These are phyloP conservation scores for Spirogloea muscicola DNA, from an alignment of 139 green algal genomes.

Conservation along the genomic window DNA sequence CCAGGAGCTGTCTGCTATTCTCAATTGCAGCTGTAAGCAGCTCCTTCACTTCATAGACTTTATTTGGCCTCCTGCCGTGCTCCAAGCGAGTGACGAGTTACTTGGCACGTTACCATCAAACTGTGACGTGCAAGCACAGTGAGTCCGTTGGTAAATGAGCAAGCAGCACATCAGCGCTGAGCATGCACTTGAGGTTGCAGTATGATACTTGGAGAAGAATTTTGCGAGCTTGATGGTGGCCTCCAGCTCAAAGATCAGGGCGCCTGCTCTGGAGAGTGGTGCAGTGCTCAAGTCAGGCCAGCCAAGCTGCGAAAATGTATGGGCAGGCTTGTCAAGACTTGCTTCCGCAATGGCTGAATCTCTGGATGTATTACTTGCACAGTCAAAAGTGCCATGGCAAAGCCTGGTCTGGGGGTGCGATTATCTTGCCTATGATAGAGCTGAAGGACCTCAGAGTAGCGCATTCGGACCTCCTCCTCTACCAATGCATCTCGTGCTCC, in stretches of 20 bases:
- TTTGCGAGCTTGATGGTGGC: slow-evolving; percentile 35
- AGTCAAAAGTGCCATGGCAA: too few species aligned
- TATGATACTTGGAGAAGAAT: slow-evolving; percentile 30
- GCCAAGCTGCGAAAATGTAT: too few species aligned
- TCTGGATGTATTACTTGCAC: too few species aligned
- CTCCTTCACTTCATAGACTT: slow-evolving; percentile 30
- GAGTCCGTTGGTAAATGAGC: too few species aligned
- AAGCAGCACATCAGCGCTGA: not conserved
- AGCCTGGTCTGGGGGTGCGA: too few species aligned
- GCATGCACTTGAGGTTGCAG: not conserved
- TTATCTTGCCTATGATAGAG: slow-evolving; percentile 20
- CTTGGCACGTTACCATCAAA: too few species aligned
- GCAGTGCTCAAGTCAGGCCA: too few species aligned
- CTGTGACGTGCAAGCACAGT: too few species aligned
- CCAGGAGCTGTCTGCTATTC: not conserved
- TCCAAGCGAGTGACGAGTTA: too few species aligned
- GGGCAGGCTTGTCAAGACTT: too few species aligned
- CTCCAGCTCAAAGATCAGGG: slow-evolving; percentile 44
- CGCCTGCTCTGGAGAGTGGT: slow-evolving; percentile 5
- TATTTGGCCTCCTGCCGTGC: too few species aligned
- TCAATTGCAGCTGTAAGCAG: slow-evolving; percentile 15
- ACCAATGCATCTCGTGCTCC: not conserved
- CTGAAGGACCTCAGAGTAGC: slow-evolving; percentile 16
- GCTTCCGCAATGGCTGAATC: too few species aligned
- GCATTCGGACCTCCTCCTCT: slow-evolving; percentile 22